Conservation (phyloP, 1,139 yeast genomes). For the Suhomyces bolitotheri region DNA sequence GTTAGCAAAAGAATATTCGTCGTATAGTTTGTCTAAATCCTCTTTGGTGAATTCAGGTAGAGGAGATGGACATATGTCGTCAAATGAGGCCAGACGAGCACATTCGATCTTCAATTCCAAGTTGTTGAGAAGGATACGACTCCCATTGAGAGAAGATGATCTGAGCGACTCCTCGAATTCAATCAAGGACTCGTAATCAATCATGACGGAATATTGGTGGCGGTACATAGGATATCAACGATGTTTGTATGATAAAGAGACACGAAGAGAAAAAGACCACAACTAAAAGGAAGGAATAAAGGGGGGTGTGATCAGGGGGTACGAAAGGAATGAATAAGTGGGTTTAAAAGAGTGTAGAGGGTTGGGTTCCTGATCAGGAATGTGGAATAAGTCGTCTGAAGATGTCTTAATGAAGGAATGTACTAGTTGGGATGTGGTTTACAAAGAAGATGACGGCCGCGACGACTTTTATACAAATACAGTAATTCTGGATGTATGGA, state of each 20-base stretch:
- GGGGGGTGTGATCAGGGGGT: neutral
- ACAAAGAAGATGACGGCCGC: neutral
- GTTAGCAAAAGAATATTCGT: constrained; percentile 26
- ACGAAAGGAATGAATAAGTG: neutral
- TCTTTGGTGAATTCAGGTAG: constrained; percentile 16
- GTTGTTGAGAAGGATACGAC: constrained; percentile 28
- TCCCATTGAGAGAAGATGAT: constrained; percentile 19
- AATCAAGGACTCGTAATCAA: constrained; percentile 38
- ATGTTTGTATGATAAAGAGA: no score
- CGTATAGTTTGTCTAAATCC: constrained; percentile 20
- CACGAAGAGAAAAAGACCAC: no score
- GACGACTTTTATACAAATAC: constrained; percentile 15
- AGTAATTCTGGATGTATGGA: constrained; percentile 11
- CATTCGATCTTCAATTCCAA: constrained; percentile 36
- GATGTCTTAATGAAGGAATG: constrained; percentile 10
- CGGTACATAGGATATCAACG: no score
- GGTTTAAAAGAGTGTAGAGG: constrained; percentile 10
- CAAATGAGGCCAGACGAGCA: constrained; percentile 21
- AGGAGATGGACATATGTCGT: constrained; percentile 9
- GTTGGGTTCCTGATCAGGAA: constrained; percentile 12
- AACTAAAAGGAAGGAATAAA: neutral
- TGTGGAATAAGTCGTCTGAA: neutral
- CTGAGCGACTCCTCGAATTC: constrained; percentile 47
- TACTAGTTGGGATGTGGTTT: constrained; percentile 1
- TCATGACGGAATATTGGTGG: constrained; percentile 10